Conservation (phyloP, 2,329 filamentous ascomycete species). For the Talaromyces sp. region DNA sequence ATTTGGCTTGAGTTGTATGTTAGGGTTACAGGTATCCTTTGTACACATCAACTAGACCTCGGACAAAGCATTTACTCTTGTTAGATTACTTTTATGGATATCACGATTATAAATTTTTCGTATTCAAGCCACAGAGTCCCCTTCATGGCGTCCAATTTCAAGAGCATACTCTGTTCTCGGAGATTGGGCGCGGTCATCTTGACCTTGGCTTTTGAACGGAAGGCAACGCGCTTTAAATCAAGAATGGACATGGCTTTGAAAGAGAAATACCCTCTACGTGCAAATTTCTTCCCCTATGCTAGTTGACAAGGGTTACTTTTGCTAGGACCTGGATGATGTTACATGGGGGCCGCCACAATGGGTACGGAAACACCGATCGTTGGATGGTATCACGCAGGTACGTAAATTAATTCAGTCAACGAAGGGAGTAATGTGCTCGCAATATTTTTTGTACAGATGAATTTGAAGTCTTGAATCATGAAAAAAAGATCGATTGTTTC, state of each 20-base stretch:
- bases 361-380: not conserved
- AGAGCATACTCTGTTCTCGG: not conserved
- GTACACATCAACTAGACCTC: not conserved
- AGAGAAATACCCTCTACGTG: not conserved
- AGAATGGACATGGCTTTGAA: not conserved
- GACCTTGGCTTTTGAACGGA: not conserved
- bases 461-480: not conserved
- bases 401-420: not conserved
- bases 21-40: not conserved
- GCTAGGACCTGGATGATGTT: not conserved
- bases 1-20: not conserved
- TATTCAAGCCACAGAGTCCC: not conserved
- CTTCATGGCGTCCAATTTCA: too few species aligned
- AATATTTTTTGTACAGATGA: not conserved
- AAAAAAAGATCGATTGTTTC: not conserved
- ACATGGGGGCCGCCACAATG: slow-evolving; percentile 11
- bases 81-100: not conserved
- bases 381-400: not conserved
- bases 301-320: not conserved
- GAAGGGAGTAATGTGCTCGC: not conserved
- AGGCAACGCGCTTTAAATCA: not conserved
- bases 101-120: not conserved
- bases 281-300: not conserved
- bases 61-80: not conserved
- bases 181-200: not conserved